These are phyloP conservation scores for Pseudogymnoascus sp. DNA, from an alignment of 2,329 filamentous ascomycete genomes.

Conservation along the genomic window DNA sequence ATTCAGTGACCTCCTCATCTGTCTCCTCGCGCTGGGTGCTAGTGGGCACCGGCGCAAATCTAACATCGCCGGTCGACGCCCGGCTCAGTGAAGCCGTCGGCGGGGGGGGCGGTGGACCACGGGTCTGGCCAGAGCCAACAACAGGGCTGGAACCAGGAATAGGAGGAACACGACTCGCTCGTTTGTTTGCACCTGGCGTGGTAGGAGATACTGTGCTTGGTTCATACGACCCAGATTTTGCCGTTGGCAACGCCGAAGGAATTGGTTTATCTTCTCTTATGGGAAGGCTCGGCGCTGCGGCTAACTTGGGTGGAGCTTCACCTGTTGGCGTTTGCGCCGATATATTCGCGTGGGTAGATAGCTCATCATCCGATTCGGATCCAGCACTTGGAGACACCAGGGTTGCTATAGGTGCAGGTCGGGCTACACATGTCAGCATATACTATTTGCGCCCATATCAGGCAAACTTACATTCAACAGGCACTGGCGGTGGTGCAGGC, in stretches of 20 bases:
- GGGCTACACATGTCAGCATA: slow-evolving; percentile 43
- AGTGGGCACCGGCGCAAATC: slow-evolving; percentile 36
- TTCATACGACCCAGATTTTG: slow-evolving; percentile 30
- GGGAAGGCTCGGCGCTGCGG: slow-evolving; percentile 41
- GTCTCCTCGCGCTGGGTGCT: slow-evolving; percentile 48
- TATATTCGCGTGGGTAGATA: slow-evolving; percentile 49
- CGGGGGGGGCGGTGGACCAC: slow-evolving; percentile 60
- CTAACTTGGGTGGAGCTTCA: slow-evolving; percentile 30
- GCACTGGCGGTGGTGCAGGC: slow-evolving; percentile 51
- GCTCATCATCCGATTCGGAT: slow-evolving; percentile 83
- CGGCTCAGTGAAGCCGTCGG: slow-evolving; percentile 45
- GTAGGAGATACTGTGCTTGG: slow-evolving; percentile 34
- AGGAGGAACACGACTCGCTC: slow-evolving; percentile 51
- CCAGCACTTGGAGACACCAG: slow-evolving; percentile 64
- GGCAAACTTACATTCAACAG: slow-evolving; percentile 50
- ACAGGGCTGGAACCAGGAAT: slow-evolving; percentile 50
- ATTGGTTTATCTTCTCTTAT: slow-evolving; percentile 33
- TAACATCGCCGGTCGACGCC: slow-evolving; percentile 51
- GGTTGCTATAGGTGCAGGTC: slow-evolving; percentile 48
- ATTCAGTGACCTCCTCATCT: slow-evolving; percentile 80
- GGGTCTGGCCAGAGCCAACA: slow-evolving; percentile 41
- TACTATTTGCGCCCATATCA: neutral
- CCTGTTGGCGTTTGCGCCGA: slow-evolving; percentile 35
- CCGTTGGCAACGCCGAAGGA: slow-evolving; percentile 36
- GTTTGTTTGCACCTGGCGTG: slow-evolving; percentile 36